Base-by-base conservation (phyloP, 495 filamentous ascomycete genomes). In the Aspergillus panamensis region DNA sequence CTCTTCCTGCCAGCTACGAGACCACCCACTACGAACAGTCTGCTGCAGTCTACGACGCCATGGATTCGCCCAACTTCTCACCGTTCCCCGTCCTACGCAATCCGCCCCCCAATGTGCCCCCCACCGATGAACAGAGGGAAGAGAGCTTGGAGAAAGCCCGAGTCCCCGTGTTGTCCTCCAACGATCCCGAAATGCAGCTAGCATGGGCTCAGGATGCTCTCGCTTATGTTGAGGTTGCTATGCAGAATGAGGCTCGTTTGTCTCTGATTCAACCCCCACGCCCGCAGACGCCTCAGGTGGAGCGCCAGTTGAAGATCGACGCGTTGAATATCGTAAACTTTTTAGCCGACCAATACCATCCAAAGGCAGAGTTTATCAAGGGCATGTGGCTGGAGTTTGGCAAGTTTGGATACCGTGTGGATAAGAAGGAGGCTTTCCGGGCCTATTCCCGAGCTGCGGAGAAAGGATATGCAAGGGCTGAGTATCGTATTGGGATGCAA, bases 321-420 rank as follows among this genome's bases (percentile, higher is more conserved):
- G 94, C 95, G 12, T 82, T 97, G 70, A 96, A 90, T 65, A 90
- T 98, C 57, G 87, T 96, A 49, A 80, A 79, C 55, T 96, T 97
- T 69, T 77, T 98, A 29, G 88, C 93, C 20, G 88, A 90, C 37
- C 94, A 98, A 72, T 84, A 86, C 59, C 94, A 98, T 64, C 94
- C 94, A 48, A 92, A 93, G 66, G 94, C 95, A 6, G 87, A 92
- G 62, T 97, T 97, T 67, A 90, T 98, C 77, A 86, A 85, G 69
- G 90, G 90, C 53, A 97, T 94, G 82, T 97, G 94, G 95, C 79
- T 96, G 32, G 94, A 98, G 70, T 97, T 97, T 76, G 94, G 94
- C 57, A 96, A 97, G 70, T 97, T 96, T 70, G 90, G 89, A 19
- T 83, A 84, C 61, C 84, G 89, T 17, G 77, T 89, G 57, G 93